Base-by-base conservation (phyloP, 768 basidiomycete species). In the Omphalotus guepiniiformis region DNA sequence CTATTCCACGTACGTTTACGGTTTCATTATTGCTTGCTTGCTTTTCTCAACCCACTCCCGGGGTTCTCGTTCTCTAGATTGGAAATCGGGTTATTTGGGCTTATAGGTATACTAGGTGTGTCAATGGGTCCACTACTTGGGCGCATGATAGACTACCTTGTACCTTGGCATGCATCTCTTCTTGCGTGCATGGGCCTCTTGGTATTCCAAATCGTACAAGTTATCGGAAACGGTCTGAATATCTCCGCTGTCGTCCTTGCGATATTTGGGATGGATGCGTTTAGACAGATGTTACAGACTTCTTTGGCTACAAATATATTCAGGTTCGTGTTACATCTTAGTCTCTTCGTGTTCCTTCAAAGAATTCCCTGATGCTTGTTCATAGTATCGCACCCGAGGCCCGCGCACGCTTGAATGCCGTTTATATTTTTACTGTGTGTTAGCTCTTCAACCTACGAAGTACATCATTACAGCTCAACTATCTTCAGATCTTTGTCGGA, bases 371-470 rank as follows among this genome's bases (percentile, higher is more conserved):
- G 9, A 25, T 3, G 25, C 5, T 29, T 4, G 68, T 77, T 19
- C 63, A 64, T 19, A 65, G 64, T 19, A 67, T 71, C 29, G 63
- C 64, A 30, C 47, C 69, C 50, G 57, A 67, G 34, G 76, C 77
- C 1, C 75, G 6, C 54, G 75, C 44, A 66, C 80, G 82, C 25
- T 55, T 94, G 9, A 92, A 93, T 53, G 88, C 90, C 1, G 74
- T 90, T 36, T 71, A 82, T 37, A 76, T 93, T 38, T 69, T 92
- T 44, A 80, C 73, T 26, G 76, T 74, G 49, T 49, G 69, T 54
- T 19, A n/a, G n/a, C n/a, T n/a, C n/a, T 26, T 8, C 27, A 25
- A 21, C 18, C 23, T 18, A 23, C 36, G 32, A 6, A 26, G n/a
- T 40, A 13, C 22, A 22, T 26, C 12, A 39, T 18, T 23, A 21